These are phyloP conservation scores for Mycosphaerella sp. DNA, from an alignment of 2,329 filamentous ascomycete species.

Conservation along the genomic window DNA sequence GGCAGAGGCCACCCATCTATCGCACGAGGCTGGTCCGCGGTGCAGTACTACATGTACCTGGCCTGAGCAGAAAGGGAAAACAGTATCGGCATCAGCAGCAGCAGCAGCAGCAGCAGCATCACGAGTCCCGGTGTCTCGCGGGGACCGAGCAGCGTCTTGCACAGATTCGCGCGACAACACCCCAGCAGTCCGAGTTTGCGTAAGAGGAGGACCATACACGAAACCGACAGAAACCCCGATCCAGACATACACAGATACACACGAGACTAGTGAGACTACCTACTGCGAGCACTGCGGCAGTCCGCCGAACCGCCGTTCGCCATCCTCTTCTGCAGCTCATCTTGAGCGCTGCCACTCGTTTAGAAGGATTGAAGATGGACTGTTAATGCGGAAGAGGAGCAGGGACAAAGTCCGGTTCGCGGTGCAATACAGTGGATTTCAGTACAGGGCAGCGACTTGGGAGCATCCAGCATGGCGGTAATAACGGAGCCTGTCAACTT, in stretches of 20 bases:
- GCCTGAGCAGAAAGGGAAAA: no score
- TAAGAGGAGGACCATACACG: no score
- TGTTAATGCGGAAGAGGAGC: neutral
- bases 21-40: neutral
- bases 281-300: neutral
- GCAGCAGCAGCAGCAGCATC: neutral
- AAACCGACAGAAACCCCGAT: neutral
- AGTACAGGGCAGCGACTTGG: neutral
- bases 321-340: constrained; percentile 5
- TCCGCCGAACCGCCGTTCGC: neutral
- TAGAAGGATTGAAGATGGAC: constrained; percentile 8
- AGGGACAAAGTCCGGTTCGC: neutral
- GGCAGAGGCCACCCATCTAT: no score
- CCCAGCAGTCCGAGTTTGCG: neutral
- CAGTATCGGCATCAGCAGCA: no score
- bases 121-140: neutral
- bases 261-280: neutral
- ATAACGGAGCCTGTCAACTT: constrained; percentile 18
- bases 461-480: constrained; percentile 17
- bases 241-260: neutral
- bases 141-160: neutral
- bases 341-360: neutral
- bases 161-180: neutral
- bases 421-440: neutral
- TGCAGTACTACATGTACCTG: neutral